Evolutionary conservation across 108 stramenopile genomes (phyloP).

Genomic region (Cyclotella baltica): DNA sequence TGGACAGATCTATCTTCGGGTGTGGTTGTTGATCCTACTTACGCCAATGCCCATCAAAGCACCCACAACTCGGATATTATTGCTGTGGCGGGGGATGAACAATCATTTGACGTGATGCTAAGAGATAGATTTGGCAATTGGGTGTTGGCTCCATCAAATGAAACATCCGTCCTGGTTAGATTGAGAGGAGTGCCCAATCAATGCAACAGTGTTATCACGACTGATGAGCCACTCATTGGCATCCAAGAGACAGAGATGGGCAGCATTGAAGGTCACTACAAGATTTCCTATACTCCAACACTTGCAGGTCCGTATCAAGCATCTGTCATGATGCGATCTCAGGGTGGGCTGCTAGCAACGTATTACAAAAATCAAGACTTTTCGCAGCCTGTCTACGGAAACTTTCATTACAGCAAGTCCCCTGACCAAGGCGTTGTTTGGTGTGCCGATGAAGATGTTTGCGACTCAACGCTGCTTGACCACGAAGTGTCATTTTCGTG

Average conservation of each 20-base stretch:
- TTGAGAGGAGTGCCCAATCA: conserved; percentile 44
- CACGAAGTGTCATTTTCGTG: conserved; percentile 64
- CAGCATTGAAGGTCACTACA: conserved; percentile 66
- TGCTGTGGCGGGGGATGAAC: conserved; percentile 66
- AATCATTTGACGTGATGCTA: conserved; percentile 61
- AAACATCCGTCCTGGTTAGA: conserved; percentile 26
- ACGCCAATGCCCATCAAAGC: conserved; percentile 54
- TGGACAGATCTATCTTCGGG: conserved; percentile 63
- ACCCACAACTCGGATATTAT: conserved; percentile 56
- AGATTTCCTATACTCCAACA: conserved; percentile 58
- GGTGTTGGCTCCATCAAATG: conserved; percentile 34
- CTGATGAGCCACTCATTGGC: conserved; percentile 18
- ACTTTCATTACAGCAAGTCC: conserved; percentile 40
- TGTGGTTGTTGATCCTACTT: conserved; percentile 59
- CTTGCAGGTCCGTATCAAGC: conserved; percentile 70
- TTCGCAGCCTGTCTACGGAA: conserved; percentile 68
- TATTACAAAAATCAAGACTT: conserved; percentile 71
- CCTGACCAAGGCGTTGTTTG: conserved; percentile 55
- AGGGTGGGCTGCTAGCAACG: conserved; percentile 80
- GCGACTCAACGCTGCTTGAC: conserved; percentile 77
- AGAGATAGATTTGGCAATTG: conserved; percentile 80
- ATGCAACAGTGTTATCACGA: conserved; percentile 28
- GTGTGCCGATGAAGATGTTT: conserved; percentile 46
- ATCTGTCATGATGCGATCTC: conserved; percentile 50
- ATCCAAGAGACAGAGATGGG: conserved; percentile 34